phyloP scores from a whole-genome alignment of 306 rosid species.

The Castanospermum australe region DNA sequence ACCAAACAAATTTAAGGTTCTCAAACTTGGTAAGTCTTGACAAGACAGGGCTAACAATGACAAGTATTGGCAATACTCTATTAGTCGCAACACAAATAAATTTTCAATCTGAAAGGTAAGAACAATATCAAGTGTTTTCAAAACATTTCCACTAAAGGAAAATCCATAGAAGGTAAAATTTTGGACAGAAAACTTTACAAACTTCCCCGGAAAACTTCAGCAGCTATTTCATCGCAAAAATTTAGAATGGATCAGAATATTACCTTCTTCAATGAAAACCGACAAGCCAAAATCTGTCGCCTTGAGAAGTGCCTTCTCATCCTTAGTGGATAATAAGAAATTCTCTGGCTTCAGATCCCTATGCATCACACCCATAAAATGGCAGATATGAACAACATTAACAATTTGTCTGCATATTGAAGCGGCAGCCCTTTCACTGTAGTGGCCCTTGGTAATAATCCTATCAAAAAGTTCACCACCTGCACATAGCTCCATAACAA shows the following conservation, averaged over 20 bases:
- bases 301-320: conserved; percentile 67
- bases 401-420: conserved; percentile 78
- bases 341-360: conserved; percentile 94
- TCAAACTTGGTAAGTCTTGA: not conserved
- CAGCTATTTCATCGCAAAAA: not conserved
- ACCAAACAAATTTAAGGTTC: not conserved
- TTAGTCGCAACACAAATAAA: not conserved
- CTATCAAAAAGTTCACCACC: conserved; percentile 93
- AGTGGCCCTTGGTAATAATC: conserved; percentile 84
- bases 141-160: not conserved
- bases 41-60: not conserved
- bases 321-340: conserved; percentile 80
- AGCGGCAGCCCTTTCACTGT: conserved; percentile 85
- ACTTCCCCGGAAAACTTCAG: not conserved
- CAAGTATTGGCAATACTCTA: not conserved
- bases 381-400: conserved; percentile 78
- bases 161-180: not conserved
- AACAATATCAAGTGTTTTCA: not conserved
- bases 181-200: not conserved
- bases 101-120: not conserved
- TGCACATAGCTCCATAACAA: conserved; percentile 90
- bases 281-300: conserved; percentile 93
- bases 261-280: conserved; percentile 89
- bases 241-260: not conserved
- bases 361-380: conserved; percentile 96